These are phyloP conservation scores for Eucalyptus polybractea DNA, from an alignment of 345 rosid species.

Conservation along the genomic window DNA sequence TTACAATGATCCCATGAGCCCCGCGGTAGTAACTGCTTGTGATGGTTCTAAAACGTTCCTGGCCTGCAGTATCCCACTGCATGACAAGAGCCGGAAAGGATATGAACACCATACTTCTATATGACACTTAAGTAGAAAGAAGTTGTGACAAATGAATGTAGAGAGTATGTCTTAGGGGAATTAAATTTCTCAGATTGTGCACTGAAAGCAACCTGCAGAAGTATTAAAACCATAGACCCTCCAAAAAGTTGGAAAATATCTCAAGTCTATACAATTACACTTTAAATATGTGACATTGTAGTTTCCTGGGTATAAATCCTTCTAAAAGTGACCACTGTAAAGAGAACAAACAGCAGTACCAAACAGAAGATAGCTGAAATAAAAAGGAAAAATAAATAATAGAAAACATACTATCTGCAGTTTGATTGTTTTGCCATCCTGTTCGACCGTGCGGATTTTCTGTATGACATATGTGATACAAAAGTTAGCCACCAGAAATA, in stretches of 20 bases:
- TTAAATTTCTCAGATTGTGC: background rate
- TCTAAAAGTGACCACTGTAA: background rate
- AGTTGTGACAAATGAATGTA: background rate
- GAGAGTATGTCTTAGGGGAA: background rate
- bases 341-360: background rate
- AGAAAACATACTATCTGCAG: slow-evolving; percentile 51
- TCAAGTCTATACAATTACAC: background rate
- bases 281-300: background rate
- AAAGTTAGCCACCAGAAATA: background rate
- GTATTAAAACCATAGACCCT: background rate
- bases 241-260: background rate
- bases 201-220: background rate
- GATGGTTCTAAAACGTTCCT: slow-evolving; percentile 72
- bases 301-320: background rate
- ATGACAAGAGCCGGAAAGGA: background rate
- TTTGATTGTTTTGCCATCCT: slow-evolving; percentile 78
- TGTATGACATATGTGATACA: slow-evolving; percentile 1
- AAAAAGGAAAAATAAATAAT: background rate
- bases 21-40: slow-evolving; percentile 84
- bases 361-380: background rate
- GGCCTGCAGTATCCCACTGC: slow-evolving; percentile 87
- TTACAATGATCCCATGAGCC: slow-evolving; percentile 69
- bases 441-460: slow-evolving; percentile 95
- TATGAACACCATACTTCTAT: background rate
- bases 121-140: background rate